Percentiles rank a stretch among this genome's conserved stretches.
These are phyloP conservation scores for Apiospora pterosperma DNA, from an alignment of 2,329 filamentous ascomycete genomes.

Conservation along the genomic window DNA sequence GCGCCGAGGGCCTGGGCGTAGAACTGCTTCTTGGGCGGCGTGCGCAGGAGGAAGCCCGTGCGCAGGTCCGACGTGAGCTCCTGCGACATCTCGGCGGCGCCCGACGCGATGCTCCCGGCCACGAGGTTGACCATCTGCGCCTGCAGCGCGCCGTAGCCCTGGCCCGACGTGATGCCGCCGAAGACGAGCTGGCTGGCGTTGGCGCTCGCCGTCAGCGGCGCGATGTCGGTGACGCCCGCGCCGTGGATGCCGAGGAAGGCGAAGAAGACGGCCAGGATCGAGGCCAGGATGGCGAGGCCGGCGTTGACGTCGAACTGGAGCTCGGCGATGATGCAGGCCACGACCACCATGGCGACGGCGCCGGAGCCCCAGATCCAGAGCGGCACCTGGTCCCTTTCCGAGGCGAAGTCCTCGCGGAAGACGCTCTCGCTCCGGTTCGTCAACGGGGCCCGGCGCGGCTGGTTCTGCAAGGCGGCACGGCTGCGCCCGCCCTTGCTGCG, in stretches of 20 bases:
- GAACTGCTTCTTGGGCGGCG: constrained; percentile 63
- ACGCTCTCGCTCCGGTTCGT: background rate
- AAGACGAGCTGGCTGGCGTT: constrained; percentile 69
- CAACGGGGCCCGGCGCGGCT: background rate
- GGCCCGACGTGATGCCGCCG: constrained; percentile 58
- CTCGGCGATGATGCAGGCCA: constrained; percentile 47
- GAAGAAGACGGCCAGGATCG: constrained; percentile 58
- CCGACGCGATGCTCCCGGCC: constrained; percentile 55
- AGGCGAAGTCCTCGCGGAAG: constrained; percentile 43
- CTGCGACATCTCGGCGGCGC: constrained; percentile 52
- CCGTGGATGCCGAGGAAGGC: constrained; percentile 60
- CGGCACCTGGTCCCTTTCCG: constrained; percentile 43
- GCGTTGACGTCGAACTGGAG: constrained; percentile 54
- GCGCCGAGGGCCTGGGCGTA: constrained; percentile 61
- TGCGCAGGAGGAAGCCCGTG: constrained; percentile 64
- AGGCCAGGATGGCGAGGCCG: constrained; percentile 53
- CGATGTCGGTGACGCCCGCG: constrained; percentile 57
- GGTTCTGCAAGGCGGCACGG: background rate
- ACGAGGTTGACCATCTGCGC: constrained; percentile 65
- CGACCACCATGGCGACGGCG: constrained; percentile 45
- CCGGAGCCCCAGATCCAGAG: constrained; percentile 50
- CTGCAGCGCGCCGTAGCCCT: constrained; percentile 43
- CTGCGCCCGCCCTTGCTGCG: constrained; percentile 9
- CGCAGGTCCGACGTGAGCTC: constrained; percentile 62
- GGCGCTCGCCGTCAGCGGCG: constrained; percentile 62